Conservation (phyloP, 352 stramenopile species). For the Phytophthora kernoviae region DNA sequence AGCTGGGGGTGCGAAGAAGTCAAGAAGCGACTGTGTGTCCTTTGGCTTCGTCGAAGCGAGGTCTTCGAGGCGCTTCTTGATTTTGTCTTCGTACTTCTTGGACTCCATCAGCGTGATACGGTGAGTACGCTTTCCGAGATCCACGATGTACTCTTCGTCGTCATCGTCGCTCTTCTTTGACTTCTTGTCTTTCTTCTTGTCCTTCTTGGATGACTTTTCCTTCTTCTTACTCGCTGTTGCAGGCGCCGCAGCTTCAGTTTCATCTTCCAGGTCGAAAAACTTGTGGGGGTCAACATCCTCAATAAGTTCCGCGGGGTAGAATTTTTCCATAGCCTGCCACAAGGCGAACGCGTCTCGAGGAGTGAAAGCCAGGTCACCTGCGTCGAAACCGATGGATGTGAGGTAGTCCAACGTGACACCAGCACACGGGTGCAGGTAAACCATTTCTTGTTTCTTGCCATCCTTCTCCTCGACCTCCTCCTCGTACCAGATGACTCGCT, state of each 20-base stretch:
- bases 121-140: conserved; percentile 80
- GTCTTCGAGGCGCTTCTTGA: conserved; percentile 93
- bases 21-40: conserved; percentile 81
- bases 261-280: conserved; percentile 89
- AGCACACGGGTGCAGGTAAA: conserved; percentile 81
- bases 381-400: conserved; percentile 80
- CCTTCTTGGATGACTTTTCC: conserved; percentile 47
- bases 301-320: conserved; percentile 78
- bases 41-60: conserved; percentile 91
- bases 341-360: conserved; percentile 96
- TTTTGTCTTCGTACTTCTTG: conserved; percentile 97
- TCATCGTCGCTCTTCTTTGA: conserved; percentile 74
- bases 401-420: conserved; percentile 88
- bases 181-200: conserved; percentile 79
- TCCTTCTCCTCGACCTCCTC: conserved; percentile 40
- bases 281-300: conserved; percentile 94
- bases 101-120: conserved; percentile 97
- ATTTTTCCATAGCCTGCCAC: conserved; percentile 90
- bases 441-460: conserved; percentile 68
- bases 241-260: conserved; percentile 25
- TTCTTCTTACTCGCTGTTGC: conserved; percentile 61
- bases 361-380: conserved; percentile 93
- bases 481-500: conserved; percentile 95
- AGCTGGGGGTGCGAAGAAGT: conserved; percentile 76
- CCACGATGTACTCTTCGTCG: conserved; percentile 58